phyloP scores from a whole-genome alignment of 768 basidiomycete species.

The Podaxis sp. region DNA sequence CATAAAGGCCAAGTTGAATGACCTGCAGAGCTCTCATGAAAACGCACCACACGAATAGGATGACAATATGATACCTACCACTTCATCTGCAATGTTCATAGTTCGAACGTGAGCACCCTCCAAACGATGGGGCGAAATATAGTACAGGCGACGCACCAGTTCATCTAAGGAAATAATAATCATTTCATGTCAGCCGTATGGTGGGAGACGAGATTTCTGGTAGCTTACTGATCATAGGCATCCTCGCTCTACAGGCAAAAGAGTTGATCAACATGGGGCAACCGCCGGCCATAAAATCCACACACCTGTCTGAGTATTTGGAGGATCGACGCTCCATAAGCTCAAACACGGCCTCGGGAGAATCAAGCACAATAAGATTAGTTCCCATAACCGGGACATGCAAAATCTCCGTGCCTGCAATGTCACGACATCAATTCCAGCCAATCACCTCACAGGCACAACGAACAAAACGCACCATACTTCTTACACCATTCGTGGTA shows the following conservation, averaged over 20 bases:
- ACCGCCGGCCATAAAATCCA: neutral
- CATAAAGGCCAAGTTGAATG: constrained; percentile 29
- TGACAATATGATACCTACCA: neutral
- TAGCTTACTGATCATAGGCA: constrained; percentile 23
- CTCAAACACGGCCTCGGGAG: constrained; percentile 35
- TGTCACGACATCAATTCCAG: neutral
- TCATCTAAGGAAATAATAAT: constrained; percentile 3
- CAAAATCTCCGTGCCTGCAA: constrained; percentile 28
- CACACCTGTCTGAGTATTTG: constrained; percentile 40
- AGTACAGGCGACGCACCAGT: neutral
- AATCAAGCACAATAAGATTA: constrained; percentile 33
- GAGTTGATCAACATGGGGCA: neutral
- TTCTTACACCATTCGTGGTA: constrained; percentile 41
- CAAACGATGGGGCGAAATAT: no score
- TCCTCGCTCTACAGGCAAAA: constrained; percentile 11
- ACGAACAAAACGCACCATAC: constrained; percentile 26
- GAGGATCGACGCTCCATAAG: constrained; percentile 42
- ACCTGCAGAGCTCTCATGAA: constrained; percentile 24
- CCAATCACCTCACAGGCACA: neutral
- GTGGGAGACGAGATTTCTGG: neutral
- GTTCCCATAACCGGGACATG: constrained; percentile 28
- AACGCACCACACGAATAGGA: neutral
- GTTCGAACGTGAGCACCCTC: no score
- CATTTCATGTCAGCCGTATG: no score
- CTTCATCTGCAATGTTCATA: neutral